Evolutionary conservation across 352 stramenopile genomes (phyloP).

Genomic region (Thalassiosira exigua): DNA sequence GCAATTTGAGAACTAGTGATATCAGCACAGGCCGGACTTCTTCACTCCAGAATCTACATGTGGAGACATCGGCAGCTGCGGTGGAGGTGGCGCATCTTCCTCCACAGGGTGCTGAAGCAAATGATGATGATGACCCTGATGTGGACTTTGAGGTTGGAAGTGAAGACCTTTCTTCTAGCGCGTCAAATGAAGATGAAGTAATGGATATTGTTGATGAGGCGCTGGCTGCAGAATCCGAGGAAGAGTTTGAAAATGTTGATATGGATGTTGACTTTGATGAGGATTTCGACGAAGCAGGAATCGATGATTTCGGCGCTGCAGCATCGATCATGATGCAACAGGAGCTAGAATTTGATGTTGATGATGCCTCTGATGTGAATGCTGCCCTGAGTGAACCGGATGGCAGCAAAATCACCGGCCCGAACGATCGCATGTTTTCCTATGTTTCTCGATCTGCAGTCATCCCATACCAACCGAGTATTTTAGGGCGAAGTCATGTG

Average conservation of each 20-base stretch:
- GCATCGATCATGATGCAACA: constrained; percentile 13
- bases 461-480: constrained; percentile 80
- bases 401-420: constrained; percentile 42
- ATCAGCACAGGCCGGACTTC: background rate
- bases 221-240: constrained; percentile 53
- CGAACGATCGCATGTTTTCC: constrained; percentile 64
- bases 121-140: constrained; percentile 36
- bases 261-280: constrained; percentile 60
- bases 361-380: constrained; percentile 61
- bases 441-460: constrained; percentile 76
- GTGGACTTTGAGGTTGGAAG: constrained; percentile 44
- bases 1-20: background rate
- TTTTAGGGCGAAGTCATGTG: constrained; percentile 64
- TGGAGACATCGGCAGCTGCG: constrained; percentile 54
- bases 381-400: constrained; percentile 47
- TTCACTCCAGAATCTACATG: constrained; percentile 53
- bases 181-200: constrained; percentile 64
- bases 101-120: constrained; percentile 16
- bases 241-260: constrained; percentile 73
- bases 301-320: constrained; percentile 14
- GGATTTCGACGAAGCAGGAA: constrained; percentile 29
- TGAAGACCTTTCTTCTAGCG: constrained; percentile 39
- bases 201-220: constrained; percentile 66
- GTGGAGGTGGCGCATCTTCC: constrained; percentile 49
- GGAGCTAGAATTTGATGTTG: constrained; percentile 44